Percentiles rank a stretch among this genome's conserved stretches.
phyloP scores from a whole-genome alignment of 2,329 filamentous ascomycete genomes.

The Fusarium illudens region DNA sequence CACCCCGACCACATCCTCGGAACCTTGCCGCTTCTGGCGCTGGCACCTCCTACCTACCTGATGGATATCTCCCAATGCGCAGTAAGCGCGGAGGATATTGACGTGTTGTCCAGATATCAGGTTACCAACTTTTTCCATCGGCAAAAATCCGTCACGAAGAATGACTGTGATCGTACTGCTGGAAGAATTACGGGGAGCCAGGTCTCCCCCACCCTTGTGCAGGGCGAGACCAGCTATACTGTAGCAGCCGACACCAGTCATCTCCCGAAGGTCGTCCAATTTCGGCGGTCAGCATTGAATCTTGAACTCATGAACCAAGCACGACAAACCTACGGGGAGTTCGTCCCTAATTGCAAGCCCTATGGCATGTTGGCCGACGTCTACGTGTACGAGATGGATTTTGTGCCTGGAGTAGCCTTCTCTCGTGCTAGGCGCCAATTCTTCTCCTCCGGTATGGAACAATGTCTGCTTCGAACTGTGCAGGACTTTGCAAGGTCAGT shows the following conservation, averaged over 20 bases:
- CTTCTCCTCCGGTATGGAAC: slow-evolving; percentile 5
- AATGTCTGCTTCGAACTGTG: slow-evolving; percentile 13
- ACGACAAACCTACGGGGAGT: slow-evolving; percentile 13
- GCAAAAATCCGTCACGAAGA: neutral
- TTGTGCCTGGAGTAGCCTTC: slow-evolving; percentile 20
- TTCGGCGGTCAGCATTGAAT: slow-evolving; percentile 19
- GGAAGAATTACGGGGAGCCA: slow-evolving; percentile 5
- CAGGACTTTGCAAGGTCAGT: slow-evolving; percentile 24
- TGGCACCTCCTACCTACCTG: neutral
- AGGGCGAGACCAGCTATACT: slow-evolving; percentile 34
- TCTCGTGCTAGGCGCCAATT: slow-evolving; percentile 15
- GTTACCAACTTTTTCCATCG: slow-evolving; percentile 18
- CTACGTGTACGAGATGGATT: slow-evolving; percentile 23
- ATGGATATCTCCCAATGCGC: slow-evolving; percentile 14
- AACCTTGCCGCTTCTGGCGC: neutral
- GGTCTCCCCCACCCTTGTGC: slow-evolving; percentile 25
- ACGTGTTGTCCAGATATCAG: slow-evolving; percentile 11
- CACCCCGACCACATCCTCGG: neutral
- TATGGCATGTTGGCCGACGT: slow-evolving; percentile 8
- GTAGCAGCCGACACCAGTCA: slow-evolving; percentile 2
- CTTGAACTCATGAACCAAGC: slow-evolving; percentile 18
- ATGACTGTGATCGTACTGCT: slow-evolving; percentile 24
- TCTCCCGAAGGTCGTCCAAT: slow-evolving; percentile 25
- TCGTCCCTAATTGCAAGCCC: slow-evolving; percentile 16
- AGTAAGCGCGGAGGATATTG: slow-evolving; percentile 5